Base-by-base conservation (phyloP, 106 monocot species). In the Narthecium ossifragum region DNA sequence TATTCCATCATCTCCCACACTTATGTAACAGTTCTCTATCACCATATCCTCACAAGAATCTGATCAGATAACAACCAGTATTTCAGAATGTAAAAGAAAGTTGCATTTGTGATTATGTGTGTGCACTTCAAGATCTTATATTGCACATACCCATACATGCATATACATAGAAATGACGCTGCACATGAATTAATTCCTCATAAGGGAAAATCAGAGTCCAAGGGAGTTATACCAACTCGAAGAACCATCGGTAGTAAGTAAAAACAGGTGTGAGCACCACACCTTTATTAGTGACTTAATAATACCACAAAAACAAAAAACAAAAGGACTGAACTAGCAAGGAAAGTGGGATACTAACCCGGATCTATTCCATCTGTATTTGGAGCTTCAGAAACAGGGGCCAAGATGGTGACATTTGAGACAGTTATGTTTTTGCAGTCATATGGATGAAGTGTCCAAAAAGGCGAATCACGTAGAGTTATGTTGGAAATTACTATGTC, bases 1-100 rank as follows among this genome's bases (percentile, higher is more conserved):
- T 59, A 92, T 92, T 48, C 83, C 92, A 70, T 92, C 92, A 75
- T 87, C 92, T 50, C 86, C 92, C 34, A 87, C 92, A 13, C 68
- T 73, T 70, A 88, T 88, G 71, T 88, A 93, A 51, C 88, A 93
- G 39, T 93, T 85, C 66, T 93, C 88, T 57, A 93, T 88, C 47
- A 85, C 36, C 75, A 93, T 46, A 69, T 77, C 75, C 61, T 79
- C 33, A 60, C 87, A 92, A 39, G 92, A 93, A 75, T 92, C 92
- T 92, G 80, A 57, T 75, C 11, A 20, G 1, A 63, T 1, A 28
- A 63, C 20, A 37, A 41, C 14, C 12, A 62, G 15, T 30, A 12
- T 7, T n/a, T 55, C 54, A 55, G 54, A 17, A 55, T 55, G 1
- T 31, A 29, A 17, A 17, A 55, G 55, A 15, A 2, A 29, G 43